Evolutionary conservation across 805 yeast species (phyloP).

Genomic region (Lachancea meyersii): DNA sequence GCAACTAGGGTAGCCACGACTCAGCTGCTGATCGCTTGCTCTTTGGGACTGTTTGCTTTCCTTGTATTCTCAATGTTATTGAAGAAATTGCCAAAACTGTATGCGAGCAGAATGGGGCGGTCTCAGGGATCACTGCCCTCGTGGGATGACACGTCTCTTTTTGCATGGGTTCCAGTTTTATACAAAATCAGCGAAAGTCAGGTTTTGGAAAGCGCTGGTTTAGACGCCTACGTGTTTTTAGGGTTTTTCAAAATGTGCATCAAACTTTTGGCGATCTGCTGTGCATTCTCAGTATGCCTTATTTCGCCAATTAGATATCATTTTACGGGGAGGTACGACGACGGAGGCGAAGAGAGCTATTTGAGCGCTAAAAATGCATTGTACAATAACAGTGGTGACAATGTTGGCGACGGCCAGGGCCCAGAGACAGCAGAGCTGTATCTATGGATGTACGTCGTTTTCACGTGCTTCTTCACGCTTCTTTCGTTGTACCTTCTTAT

Average conservation of each 20-base stretch:
- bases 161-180: conserved; percentile 77
- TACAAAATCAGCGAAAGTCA: conserved; percentile 64
- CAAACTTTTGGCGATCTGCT: conserved; percentile 54
- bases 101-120: conserved; percentile 62
- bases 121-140: conserved; percentile 29
- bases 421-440: conserved; percentile 49
- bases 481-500: conserved; percentile 54
- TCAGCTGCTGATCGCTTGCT: conserved; percentile 64
- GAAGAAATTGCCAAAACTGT: conserved; percentile 70
- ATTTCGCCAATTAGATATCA: conserved; percentile 82
- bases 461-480: conserved; percentile 80
- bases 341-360: conserved; percentile 37
- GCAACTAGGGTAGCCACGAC: conserved; percentile 60
- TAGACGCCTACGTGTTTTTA: conserved; percentile 88
- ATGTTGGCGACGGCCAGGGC: conserved; percentile 10
- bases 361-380: conserved; percentile 10
- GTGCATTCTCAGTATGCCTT: conserved; percentile 62
- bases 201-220: conserved; percentile 81
- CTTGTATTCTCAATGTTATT: conserved; percentile 64
- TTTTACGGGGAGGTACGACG: conserved; percentile 75
- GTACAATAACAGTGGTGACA: conserved; percentile 17
- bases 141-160: conserved; percentile 42
- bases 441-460: conserved; percentile 76
- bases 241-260: conserved; percentile 89
- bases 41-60: conserved; percentile 65